These are phyloP conservation scores for Malus asiatica DNA, from an alignment of 306 rosid genomes.

Conservation along the genomic window DNA sequence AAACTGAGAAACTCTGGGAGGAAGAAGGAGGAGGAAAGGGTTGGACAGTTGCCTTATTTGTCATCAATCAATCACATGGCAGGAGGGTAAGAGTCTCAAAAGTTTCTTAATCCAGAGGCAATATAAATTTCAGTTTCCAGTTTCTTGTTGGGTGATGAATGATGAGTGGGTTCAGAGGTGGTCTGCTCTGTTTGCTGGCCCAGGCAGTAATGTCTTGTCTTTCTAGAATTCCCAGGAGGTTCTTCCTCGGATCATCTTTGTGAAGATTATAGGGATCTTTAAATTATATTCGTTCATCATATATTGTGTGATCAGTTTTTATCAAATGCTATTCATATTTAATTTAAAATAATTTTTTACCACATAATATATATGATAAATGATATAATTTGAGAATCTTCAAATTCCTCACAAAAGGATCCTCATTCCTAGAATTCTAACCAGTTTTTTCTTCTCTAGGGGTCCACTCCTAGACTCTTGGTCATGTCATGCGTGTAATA, in stretches of 20 bases:
- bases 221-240: neutral
- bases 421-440: neutral
- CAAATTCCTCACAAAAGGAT: too few relatives aligned
- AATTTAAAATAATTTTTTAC: too few relatives aligned
- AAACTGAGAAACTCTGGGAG: neutral
- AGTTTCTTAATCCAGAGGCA: neutral
- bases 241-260: rapidly evolving
- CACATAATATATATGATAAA: rapidly evolving
- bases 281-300: rapidly evolving
- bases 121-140: neutral
- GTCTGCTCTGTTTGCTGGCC: neutral
- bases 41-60: neutral
- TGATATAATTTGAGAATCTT: rapidly evolving
- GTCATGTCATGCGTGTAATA: neutral
- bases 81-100: neutral
- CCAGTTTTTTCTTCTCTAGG: neutral
- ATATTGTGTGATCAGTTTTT: rapidly evolving
- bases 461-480: neutral
- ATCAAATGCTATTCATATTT: too few relatives aligned
- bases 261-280: rapidly evolving
- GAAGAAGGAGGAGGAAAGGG: neutral
- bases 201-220: neutral
- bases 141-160: neutral
- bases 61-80: neutral
- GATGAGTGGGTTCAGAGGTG: too few relatives aligned